A percentile compares a stretch with the other conserved stretches of the same genome.
These are phyloP conservation scores for Triticum dicoccoides DNA, from an alignment of 176 grass and related monocot species.

Conservation along the genomic window DNA sequence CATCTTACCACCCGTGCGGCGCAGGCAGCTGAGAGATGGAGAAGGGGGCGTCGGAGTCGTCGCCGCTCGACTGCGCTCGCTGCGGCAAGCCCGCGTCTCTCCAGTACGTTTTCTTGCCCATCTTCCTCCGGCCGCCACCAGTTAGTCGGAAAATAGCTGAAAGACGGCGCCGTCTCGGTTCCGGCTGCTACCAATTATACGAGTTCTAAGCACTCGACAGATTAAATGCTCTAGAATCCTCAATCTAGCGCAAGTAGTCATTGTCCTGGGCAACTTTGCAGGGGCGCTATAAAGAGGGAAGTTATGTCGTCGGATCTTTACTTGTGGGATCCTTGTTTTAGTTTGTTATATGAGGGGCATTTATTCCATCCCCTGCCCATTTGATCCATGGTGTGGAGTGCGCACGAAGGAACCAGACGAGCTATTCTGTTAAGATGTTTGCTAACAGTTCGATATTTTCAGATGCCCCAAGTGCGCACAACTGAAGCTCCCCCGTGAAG, in stretches of 20 bases:
- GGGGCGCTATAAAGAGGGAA: background rate
- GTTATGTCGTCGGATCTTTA: background rate
- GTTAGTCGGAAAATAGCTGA: background rate
- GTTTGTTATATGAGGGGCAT: background rate
- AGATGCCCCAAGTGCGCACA: conserved; percentile 91
- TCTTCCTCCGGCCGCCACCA: background rate
- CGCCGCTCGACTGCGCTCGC: conserved; percentile 56
- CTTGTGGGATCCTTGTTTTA: background rate
- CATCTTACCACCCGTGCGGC: background rate
- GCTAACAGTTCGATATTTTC: conserved; percentile 28
- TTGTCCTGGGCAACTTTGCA: background rate
- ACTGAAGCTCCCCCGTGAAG: conserved; percentile 78
- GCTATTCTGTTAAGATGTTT: background rate
- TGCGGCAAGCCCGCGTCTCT: conserved; percentile 86
- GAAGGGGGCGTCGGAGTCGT: conserved; percentile 49
- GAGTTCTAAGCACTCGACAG: background rate
- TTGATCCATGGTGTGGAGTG: background rate
- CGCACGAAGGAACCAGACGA: background rate
- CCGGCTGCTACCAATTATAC: background rate
- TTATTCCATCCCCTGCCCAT: background rate
- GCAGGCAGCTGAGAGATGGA: conserved; percentile 54
- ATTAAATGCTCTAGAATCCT: background rate
- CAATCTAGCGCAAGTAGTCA: background rate
- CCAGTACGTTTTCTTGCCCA: conserved; percentile 46
- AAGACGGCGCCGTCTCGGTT: background rate